Conservation (phyloP, 2,329 filamentous ascomycete genomes). For the Pezicula neosporulosa region DNA sequence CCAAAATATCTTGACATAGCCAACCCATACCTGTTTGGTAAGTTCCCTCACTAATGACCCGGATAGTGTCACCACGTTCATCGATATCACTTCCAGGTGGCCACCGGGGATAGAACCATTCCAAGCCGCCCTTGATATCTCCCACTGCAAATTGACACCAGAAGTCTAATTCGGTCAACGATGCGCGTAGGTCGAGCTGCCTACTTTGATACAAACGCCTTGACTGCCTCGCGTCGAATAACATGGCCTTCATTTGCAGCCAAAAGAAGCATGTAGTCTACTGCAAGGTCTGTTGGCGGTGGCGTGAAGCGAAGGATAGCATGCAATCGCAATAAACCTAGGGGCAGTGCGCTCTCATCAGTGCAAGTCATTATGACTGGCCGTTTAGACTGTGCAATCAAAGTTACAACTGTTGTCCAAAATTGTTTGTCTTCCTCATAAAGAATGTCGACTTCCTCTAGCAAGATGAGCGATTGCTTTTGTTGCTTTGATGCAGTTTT, state of each 20-base stretch:
- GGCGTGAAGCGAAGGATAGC: constrained; percentile 75
- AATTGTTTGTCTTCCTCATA: constrained; percentile 97
- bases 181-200: constrained; percentile 70
- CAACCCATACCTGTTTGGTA: constrained; percentile 77
- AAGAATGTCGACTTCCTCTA: constrained; percentile 91
- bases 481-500: constrained; percentile 42
- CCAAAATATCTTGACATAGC: constrained; percentile 59
- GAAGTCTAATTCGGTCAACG: constrained; percentile 81
- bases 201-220: constrained; percentile 72
- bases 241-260: constrained; percentile 89
- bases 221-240: constrained; percentile 63
- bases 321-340: constrained; percentile 72
- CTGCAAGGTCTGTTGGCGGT: constrained; percentile 63
- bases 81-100: constrained; percentile 69
- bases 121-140: constrained; percentile 79
- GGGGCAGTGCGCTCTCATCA: constrained; percentile 77
- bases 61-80: constrained; percentile 61
- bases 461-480: constrained; percentile 89
- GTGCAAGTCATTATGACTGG: constrained; percentile 96
- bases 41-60: constrained; percentile 78
- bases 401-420: constrained; percentile 75
- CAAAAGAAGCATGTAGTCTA: constrained; percentile 77
- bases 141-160: constrained; percentile 98
- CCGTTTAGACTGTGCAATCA: constrained; percentile 81
- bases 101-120: constrained; percentile 84